A percentile compares a stretch with the other conserved stretches of the same genome.
These are phyloP conservation scores for Sarocladium brachiariae DNA, from an alignment of 2,329 filamentous ascomycete genomes.

Conservation along the genomic window DNA sequence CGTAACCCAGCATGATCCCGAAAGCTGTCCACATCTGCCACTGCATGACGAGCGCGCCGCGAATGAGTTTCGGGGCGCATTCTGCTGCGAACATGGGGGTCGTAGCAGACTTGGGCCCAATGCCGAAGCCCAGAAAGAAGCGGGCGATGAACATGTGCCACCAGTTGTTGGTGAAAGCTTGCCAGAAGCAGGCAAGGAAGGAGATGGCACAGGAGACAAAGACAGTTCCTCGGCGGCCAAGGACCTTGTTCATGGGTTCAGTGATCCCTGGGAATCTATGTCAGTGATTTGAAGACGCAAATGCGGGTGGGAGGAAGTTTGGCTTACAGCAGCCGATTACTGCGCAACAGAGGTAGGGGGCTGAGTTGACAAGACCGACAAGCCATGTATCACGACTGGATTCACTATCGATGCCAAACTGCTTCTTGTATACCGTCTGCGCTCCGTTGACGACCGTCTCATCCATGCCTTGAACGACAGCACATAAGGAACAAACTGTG, in stretches of 20 bases:
- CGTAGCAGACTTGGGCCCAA: slow-evolving; percentile 11
- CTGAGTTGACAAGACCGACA: slow-evolving; percentile 53
- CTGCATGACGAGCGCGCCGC: slow-evolving; percentile 10
- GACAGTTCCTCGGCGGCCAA: slow-evolving; percentile 65
- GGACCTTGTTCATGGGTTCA: slow-evolving; percentile 61
- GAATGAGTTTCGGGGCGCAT: slow-evolving; percentile 10
- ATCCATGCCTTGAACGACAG: slow-evolving; percentile 65
- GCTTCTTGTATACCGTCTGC: slow-evolving; percentile 55
- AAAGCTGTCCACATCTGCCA: slow-evolving; percentile 43
- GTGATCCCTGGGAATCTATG: slow-evolving; percentile 43
- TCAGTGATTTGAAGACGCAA: background rate
- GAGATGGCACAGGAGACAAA: slow-evolving; percentile 62
- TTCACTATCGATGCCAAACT: slow-evolving; percentile 53
- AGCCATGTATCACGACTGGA: slow-evolving; percentile 48
- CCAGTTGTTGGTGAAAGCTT: slow-evolving; percentile 19
- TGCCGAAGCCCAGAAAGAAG: slow-evolving; percentile 20
- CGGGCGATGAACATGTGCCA: slow-evolving; percentile 17
- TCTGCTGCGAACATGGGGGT: slow-evolving; percentile 9
- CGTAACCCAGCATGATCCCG: slow-evolving; percentile 53
- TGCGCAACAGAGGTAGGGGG: slow-evolving; percentile 60
- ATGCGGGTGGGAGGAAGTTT: background rate
- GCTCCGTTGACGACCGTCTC: slow-evolving; percentile 65
- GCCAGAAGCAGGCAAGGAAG: slow-evolving; percentile 45
- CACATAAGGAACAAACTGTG: slow-evolving; percentile 55
- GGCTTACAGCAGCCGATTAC: slow-evolving; percentile 56